Conservation (phyloP, 2,329 filamentous ascomycete genomes). For the Stachybotrys chlorohalonatus region DNA sequence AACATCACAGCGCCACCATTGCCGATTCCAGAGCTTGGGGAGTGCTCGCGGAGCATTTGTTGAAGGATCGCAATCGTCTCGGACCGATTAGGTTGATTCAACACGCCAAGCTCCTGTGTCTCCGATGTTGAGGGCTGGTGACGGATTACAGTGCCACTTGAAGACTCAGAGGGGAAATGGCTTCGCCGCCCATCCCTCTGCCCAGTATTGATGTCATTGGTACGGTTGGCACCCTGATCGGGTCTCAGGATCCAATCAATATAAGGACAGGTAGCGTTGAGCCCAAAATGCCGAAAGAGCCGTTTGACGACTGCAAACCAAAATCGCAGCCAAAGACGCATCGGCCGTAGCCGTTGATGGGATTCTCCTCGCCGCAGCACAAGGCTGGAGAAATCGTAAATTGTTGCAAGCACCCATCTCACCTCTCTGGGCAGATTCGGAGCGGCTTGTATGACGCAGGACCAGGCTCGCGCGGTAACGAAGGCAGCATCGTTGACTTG, state of each 20-base stretch:
- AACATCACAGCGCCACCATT: too few relatives aligned
- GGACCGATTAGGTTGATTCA: too few relatives aligned
- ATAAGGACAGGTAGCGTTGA: conserved; percentile 8
- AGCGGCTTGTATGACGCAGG: conserved; percentile 16
- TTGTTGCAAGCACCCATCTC: conserved; percentile 19
- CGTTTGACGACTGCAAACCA: conserved; percentile 16
- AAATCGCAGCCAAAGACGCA: conserved; percentile 18
- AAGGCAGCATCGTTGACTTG: conserved; percentile 13
- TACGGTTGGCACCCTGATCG: not conserved
- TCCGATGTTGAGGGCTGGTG: too few relatives aligned
- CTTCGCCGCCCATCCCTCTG: not conserved
- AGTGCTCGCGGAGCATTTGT: too few relatives aligned
- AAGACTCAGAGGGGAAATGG: not conserved
- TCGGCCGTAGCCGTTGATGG: conserved; percentile 10
- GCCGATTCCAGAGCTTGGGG: too few relatives aligned
- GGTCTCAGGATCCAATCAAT: conserved; percentile 17
- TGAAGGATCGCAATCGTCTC: too few relatives aligned
- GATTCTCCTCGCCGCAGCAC: conserved; percentile 11
- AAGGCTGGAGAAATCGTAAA: conserved; percentile 20
- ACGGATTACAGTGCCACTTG: not conserved
- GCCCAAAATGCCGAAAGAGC: conserved; percentile 10
- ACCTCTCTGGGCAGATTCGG: conserved; percentile 15
- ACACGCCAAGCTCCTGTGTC: not conserved
- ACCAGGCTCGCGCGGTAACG: conserved; percentile 18
- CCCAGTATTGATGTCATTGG: not conserved